Base-by-base conservation (phyloP, 331 rosid genomes). In the Spiraea crenata region DNA sequence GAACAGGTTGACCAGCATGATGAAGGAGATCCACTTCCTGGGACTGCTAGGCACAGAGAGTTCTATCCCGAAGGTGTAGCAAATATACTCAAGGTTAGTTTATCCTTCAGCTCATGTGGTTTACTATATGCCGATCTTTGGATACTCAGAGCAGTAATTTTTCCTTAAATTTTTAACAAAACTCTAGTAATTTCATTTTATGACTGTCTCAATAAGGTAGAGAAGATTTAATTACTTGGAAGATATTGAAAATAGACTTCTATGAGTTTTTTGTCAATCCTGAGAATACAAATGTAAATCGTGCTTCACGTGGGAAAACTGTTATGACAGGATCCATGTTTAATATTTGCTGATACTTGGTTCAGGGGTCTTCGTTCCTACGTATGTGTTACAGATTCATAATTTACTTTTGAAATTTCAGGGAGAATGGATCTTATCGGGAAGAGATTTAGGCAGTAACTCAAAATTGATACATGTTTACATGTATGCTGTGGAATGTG, bases 31-130 rank as follows among this genome's bases (percentile, higher is more conserved):
- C 93, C 97, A 74, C 96, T 93, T 81, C 96, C 99, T 14, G 99
- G 99, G 69, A 95, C 99, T 76, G 96, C 97, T 69, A 91, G 99
- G 86, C 99, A 95, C 73, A 84, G 99, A 82, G 99, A 93, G 83
- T 93, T 91, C 82, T 93, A 91, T 85, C 99, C 99, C 59, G 97
- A 93, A 86, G 99, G 99, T 46, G 96, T 93, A 74, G 99, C 99
- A 49, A 83, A 89, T 72, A 85, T 80, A 82, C 96, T 93, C 54
- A 85, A 83, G 97, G 99, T 89, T 69, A 25, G 90, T 89, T 75
- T 51, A 39, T 78, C 58, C 71, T 71, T 40, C 80, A 67, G 66
- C 73, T 35, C 69, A 71, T 57, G 49, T 67, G 52, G 17, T 47
- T 56, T 51, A 47, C 69, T 63, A 57, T 42, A 8, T 72, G 57